Percentiles rank a stretch among this genome's conserved stretches.
Conservation (phyloP, 257 asterid genomes). For the Solanum piurae region DNA sequence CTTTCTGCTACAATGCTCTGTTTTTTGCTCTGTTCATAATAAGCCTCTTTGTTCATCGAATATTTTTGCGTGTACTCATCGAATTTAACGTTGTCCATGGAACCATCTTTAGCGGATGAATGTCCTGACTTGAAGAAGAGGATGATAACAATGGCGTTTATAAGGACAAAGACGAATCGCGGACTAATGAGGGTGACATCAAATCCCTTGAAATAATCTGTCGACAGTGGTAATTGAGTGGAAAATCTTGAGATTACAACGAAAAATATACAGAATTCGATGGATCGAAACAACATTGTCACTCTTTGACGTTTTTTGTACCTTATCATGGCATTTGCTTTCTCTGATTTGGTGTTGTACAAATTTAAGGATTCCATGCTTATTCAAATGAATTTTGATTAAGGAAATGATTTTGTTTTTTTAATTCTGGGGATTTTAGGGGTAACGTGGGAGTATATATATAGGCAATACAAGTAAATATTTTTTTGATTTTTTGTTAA, state of each 20-base stretch:
- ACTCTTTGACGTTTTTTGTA: slow-evolving; percentile 11
- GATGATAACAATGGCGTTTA: slow-evolving; percentile 49
- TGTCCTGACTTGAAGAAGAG: slow-evolving; percentile 36
- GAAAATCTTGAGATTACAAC: slow-evolving; percentile 21
- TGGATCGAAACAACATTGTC: slow-evolving; percentile 17
- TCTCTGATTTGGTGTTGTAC: slow-evolving; percentile 23
- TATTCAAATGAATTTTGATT: background rate
- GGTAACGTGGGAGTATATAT: background rate
- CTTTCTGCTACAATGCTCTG: background rate
- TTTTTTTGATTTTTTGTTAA: background rate
- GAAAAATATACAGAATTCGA: slow-evolving; percentile 21
- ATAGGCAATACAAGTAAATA: background rate
- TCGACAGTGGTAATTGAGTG: slow-evolving; percentile 6
- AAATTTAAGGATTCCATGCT: slow-evolving; percentile 20
- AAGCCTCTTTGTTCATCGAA: background rate
- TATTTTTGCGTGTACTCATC: slow-evolving; percentile 40
- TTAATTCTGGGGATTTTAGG: background rate
- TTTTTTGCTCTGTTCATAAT: background rate
- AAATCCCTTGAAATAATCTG: slow-evolving; percentile 28
- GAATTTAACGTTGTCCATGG: no score
- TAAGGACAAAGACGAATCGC: slow-evolving; percentile 47
- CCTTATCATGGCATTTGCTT: slow-evolving; percentile 17
- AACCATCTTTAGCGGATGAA: background rate
- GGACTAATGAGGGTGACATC: slow-evolving; percentile 30
- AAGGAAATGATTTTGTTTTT: background rate